A percentile compares a stretch with the other conserved stretches of the same genome.
Evolutionary conservation across 2,329 filamentous ascomycete genomes (phyloP).

Genomic region (Tolypocladium tropicale): DNA sequence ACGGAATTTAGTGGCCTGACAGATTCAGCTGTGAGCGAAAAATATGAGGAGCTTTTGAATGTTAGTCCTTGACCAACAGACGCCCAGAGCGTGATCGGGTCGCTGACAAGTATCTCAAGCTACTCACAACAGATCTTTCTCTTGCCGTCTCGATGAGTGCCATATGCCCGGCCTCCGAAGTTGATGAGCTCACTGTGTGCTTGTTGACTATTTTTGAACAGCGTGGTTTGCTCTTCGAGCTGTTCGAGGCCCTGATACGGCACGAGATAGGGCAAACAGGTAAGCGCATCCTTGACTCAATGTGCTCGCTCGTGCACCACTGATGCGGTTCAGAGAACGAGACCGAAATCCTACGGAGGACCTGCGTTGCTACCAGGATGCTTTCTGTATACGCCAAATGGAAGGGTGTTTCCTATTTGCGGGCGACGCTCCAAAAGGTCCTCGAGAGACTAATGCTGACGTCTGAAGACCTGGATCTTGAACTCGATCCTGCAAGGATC

Average conservation of each 20-base stretch:
- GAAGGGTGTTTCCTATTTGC: constrained; percentile 56
- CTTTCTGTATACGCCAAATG: constrained; percentile 62
- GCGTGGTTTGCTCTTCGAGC: constrained; percentile 49
- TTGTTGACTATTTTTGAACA: constrained; percentile 62
- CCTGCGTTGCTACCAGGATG: constrained; percentile 64
- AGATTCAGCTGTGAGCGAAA: constrained; percentile 56
- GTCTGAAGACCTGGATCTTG: constrained; percentile 56
- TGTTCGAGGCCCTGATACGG: constrained; percentile 57
- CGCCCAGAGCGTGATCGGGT: not conserved
- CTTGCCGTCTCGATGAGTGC: constrained; percentile 54
- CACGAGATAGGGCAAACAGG: constrained; percentile 59
- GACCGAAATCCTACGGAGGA: constrained; percentile 55
- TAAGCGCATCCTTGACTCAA: constrained; percentile 14
- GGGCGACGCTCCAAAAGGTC: constrained; percentile 54
- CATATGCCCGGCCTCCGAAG: constrained; percentile 56
- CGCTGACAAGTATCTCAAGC: constrained; percentile 20
- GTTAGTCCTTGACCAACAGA: constrained; percentile 11
- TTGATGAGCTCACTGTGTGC: constrained; percentile 59
- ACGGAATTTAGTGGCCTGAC: constrained; percentile 61
- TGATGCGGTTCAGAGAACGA: constrained; percentile 43
- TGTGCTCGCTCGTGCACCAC: not conserved
- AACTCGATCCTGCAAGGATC: constrained; percentile 55
- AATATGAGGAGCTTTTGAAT: constrained; percentile 55
- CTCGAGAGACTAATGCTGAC: constrained; percentile 56
- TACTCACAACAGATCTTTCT: constrained; percentile 52